Base-by-base conservation (phyloP, 1,284 basidiomycete species). In the Tylopilus orsonianus region DNA sequence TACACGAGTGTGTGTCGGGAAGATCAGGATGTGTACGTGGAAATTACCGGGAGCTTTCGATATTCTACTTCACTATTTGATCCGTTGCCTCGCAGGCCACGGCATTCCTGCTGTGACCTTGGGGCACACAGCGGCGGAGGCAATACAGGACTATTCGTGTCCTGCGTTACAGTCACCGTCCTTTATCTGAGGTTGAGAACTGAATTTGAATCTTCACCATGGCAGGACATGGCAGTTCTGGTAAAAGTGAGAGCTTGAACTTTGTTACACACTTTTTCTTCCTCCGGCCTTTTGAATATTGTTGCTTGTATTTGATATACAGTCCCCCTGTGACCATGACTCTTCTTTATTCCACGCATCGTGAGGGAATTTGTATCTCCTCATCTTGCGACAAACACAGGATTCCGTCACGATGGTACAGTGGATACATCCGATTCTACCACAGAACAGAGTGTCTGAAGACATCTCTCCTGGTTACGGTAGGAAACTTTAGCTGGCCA, bases 81-180 rank as follows among this genome's bases (percentile, higher is more conserved):
- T 44, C 24, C 13, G 22, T 37, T 24, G 18, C 26, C 19, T 43
- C n/a, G n/a, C n/a, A n/a, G n/a, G n/a, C n/a, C n/a, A n/a, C n/a
- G n/a, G n/a, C n/a, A n/a, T n/a, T n/a, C n/a, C n/a, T n/a, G n/a
- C n/a, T n/a, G n/a, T n/a, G n/a, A n/a, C n/a, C n/a, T n/a, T n/a
- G n/a, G n/a, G n/a, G n/a, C n/a, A n/a, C n/a, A n/a, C n/a, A n/a
- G n/a, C n/a, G 45, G 16, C 20, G 23, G 30, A 48, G 32, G 27
- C 49, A 44, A 19, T 50, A 38, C 22, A 43, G 36, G 29, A 48
- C 50, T 26, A 48, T 49, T 48, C 27, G 29, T 38, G 18, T 49
- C 46, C 7, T n/a, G n/a, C n/a, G n/a, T n/a, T n/a, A n/a, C n/a
- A n/a, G n/a, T n/a, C n/a, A n/a, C n/a, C n/a, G n/a, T n/a, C n/a